Conservation (phyloP, 2,329 filamentous ascomycete genomes). For the Ophiostoma sp. region DNA sequence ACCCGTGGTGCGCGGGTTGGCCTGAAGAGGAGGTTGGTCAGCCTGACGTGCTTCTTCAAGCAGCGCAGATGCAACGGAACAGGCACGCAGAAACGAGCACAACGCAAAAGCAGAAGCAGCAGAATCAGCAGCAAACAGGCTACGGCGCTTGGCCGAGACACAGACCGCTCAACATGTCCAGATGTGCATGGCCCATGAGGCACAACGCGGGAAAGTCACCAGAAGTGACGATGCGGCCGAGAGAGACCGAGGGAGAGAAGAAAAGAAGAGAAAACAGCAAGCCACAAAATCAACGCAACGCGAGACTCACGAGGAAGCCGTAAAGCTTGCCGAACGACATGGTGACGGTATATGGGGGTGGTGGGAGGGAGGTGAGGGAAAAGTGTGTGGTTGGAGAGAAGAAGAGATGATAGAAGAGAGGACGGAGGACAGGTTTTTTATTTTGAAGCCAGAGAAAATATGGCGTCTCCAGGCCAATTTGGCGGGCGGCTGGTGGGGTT, state of each 20-base stretch:
- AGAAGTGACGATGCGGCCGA: background rate
- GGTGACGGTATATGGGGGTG: constrained; percentile 43
- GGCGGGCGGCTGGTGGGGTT: constrained; percentile 23
- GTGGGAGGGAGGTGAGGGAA: constrained; percentile 28
- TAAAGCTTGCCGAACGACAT: constrained; percentile 99
- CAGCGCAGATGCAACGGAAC: background rate
- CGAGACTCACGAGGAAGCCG: constrained; percentile 63
- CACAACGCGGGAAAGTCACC: background rate
- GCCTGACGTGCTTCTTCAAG: constrained; percentile 20
- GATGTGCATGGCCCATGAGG: background rate
- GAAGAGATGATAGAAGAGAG: constrained; percentile 26
- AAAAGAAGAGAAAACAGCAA: constrained; percentile 15
- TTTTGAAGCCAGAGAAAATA: constrained; percentile 21
- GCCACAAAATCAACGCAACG: constrained; percentile 17
- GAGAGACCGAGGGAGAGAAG: background rate
- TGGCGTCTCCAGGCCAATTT: constrained; percentile 17
- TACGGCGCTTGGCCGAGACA: background rate
- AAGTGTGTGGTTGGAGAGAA: constrained; percentile 20
- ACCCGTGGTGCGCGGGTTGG: constrained; percentile 82
- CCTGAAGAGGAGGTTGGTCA: constrained; percentile 46
- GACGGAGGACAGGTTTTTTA: constrained; percentile 24
- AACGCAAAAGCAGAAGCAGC: constrained; percentile 12
- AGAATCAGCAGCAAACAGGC: background rate
- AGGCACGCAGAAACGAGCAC: constrained; percentile 15
- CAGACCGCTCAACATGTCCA: background rate